phyloP scores from a whole-genome alignment of 1,284 basidiomycete genomes.

The Tremellales sp. region DNA sequence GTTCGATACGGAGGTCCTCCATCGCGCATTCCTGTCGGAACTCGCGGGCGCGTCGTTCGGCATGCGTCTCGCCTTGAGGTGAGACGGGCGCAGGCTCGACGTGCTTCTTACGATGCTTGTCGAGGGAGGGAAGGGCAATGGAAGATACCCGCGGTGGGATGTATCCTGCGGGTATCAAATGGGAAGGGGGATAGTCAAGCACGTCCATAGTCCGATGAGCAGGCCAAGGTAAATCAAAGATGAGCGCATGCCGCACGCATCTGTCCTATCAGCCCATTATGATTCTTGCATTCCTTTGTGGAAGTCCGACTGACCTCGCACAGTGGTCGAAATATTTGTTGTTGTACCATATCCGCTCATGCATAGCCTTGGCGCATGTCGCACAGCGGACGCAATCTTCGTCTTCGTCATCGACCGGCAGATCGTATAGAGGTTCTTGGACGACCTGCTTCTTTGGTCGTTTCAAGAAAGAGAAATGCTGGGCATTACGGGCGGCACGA shows the following conservation, averaged over 20 bases:
- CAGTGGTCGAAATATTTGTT: constrained; percentile 38
- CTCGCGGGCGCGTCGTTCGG: constrained; percentile 15
- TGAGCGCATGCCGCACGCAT: constrained; percentile 43
- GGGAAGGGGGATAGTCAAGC: constrained; percentile 33
- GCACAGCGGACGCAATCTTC: constrained; percentile 33
- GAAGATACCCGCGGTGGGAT: constrained; percentile 26
- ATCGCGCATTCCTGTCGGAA: constrained; percentile 18
- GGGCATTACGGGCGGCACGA: constrained; percentile 24
- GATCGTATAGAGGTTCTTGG: constrained; percentile 6
- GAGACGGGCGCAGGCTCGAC: constrained; percentile 16
- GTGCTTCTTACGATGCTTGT: constrained; percentile 22
- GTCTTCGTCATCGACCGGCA: constrained; percentile 11
- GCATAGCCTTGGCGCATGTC: constrained; percentile 34
- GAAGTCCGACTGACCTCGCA: constrained; percentile 21
- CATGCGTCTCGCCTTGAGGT: constrained; percentile 11
- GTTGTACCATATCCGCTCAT: constrained; percentile 36
- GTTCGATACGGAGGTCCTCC: constrained; percentile 25
- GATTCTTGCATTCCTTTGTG: too few relatives aligned
- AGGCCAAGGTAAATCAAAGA: constrained; percentile 42
- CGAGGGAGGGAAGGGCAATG: constrained; percentile 31
- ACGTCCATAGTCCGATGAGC: constrained; percentile 27
- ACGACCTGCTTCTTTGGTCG: constrained; percentile 11
- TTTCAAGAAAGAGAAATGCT: constrained; percentile 25
- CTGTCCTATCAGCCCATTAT: constrained; percentile 11
- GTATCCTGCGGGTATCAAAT: constrained; percentile 31